Evolutionary conservation across 2,329 filamentous ascomycete genomes (phyloP), one percentile per base, ranked within the genome.

Genomic region (Cladophialophora immunda): DNA sequence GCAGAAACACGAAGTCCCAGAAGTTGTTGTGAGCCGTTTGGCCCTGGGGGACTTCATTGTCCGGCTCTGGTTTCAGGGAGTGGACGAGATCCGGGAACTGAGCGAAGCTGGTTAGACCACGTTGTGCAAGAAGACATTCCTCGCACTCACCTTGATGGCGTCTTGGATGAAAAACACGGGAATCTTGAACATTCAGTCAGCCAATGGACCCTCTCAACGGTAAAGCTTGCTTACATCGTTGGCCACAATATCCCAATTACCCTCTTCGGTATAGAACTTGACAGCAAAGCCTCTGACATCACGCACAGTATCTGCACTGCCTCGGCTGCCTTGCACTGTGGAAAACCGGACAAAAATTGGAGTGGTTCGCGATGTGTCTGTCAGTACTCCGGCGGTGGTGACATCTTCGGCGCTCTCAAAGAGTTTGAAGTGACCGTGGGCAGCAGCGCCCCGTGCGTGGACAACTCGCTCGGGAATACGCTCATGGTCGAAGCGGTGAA

Each of bases 261-360:
- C 91, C 73, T 94, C 91, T 0, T 90, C 81, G 0, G 91, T 93
- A 75, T 93, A 93, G 73, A 92, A 88, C 77, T 92, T 92, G 69
- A 92, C 79, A 0, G 92, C 91, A 70, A 94, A 95, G 1, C 92
- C 92, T 41, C 91, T 87, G 1, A 93, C 90, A 81, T 95, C 92
- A n/a, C 92, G 87, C 0, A 93, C 92, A 0, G 91, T 94, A 75
- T 95, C 92, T 5, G 91, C 90, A 59, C 89, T 92, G 13, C 92
- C 92, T 36, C 89, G 85, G 75, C 88, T 92, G 6, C 90, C 91
- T 1, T 92, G 83, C 0, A 92, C 92, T 0, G 92, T 94, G 0
- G 91, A 94, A 77, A 95, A 94, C 0, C 92, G 88, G 17, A 91
- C 74, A 74, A 92, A 92, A 0, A 92, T 81, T 70, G 85, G 88